Evolutionary conservation across 2,329 filamentous ascomycete genomes (phyloP), one percentile per base, ranked within the genome.

Genomic region (Metarhizium brunneum): DNA sequence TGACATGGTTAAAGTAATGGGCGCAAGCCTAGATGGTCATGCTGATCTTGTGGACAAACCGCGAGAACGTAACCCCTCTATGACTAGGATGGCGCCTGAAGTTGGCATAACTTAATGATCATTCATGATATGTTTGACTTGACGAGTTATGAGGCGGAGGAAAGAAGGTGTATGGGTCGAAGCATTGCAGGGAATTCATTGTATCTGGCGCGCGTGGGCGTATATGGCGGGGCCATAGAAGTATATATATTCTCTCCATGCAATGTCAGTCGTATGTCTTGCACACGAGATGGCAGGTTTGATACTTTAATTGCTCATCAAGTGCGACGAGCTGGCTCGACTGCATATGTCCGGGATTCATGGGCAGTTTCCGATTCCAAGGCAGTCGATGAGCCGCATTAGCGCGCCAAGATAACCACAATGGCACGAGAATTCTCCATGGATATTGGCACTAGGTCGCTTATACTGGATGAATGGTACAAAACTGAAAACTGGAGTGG

Each of bases 1-100:
- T 61, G 81, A 84, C 56, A 75, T 83, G 57, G 76, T 84, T 47
- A 78, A 77, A 62, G 76, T 80, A 3, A 82, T 85, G 72, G 81
- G 80, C 0, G 71, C 73, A 16, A 80, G 79, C 16, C 63, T 85
- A 52, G 81, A 84, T 55, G 74, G 75, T 4, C 84, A 83, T 61
- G 80, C 79, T 2, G 77, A 81, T 55, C 63, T 82, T 57, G 67
- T 83, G 38, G 79, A 82, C 63, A 83, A 81, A 66, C 75, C 76
- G 5, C 48, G 42, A 25, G 51, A 45, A 29, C 51, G 29, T 20
- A 47, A 29, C 6, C 51, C 51, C 7, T 6, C 63, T 5, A 60
- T 62, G 7, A 59, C 56, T 14, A 59, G 63, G 55, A 55, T 65
- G 35, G 56, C 51, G 3, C 48, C 60, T n/a, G 64, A 65, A 32